These are phyloP conservation scores for Cercophora samala DNA, from an alignment of 495 filamentous ascomycete genomes.

Conservation along the genomic window DNA sequence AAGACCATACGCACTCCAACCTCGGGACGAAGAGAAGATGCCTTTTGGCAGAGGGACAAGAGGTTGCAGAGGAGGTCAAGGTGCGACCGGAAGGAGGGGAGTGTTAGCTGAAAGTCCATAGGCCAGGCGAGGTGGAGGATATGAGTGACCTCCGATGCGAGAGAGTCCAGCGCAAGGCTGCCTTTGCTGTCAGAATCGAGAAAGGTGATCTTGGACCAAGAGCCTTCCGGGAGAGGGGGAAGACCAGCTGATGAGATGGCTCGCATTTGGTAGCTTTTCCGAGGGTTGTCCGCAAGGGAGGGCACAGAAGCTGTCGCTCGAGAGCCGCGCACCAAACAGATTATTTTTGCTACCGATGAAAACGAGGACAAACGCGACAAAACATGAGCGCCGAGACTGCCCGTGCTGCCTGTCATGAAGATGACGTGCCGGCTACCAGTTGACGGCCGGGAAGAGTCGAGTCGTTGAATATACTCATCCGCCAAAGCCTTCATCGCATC, in stretches of 20 bases:
- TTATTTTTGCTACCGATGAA: neutral
- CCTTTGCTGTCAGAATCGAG: neutral
- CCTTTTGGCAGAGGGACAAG: neutral
- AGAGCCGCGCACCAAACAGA: neutral
- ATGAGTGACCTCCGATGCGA: neutral
- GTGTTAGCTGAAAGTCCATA: neutral
- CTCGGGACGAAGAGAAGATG: neutral
- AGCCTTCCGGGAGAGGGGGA: neutral
- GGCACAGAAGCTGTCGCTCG: neutral
- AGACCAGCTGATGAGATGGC: neutral
- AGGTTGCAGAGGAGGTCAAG: neutral
- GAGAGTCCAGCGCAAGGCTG: neutral
- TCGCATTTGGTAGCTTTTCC: neutral
- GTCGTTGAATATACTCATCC: neutral
- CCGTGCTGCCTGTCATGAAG: neutral
- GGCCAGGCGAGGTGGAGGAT: neutral
- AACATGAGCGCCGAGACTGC: neutral
- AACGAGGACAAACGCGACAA: neutral
- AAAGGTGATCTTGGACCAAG: neutral
- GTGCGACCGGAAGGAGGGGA: neutral
- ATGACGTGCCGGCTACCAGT: neutral
- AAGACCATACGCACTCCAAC: neutral
- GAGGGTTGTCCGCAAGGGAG: neutral
- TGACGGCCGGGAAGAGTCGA: neutral
- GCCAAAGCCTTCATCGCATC: neutral